These are phyloP conservation scores for Acer saccharum DNA, from an alignment of 345 rosid species.

Conservation along the genomic window DNA sequence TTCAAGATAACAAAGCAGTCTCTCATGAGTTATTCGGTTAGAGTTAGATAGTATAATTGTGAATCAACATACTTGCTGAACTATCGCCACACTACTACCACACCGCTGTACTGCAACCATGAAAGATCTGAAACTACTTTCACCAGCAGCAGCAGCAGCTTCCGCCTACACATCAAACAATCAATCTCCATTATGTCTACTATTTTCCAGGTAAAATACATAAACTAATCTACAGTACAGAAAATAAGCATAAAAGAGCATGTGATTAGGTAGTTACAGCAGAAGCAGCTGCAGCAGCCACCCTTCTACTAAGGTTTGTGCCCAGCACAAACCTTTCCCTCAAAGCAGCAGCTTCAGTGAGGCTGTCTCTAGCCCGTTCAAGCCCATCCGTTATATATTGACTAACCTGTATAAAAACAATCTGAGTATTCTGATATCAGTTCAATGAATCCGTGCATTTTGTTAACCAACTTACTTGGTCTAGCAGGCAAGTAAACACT, in stretches of 20 bases:
- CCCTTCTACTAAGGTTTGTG: constrained; percentile 84
- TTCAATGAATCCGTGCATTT: constrained; percentile 12
- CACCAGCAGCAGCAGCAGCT: constrained; percentile 99
- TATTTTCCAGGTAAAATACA: not conserved
- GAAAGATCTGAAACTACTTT: constrained; percentile 97
- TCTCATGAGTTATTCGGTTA: constrained; percentile 8
- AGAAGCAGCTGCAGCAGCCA: constrained; percentile 99
- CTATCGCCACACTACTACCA: constrained; percentile 96
- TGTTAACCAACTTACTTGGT: constrained; percentile 66
- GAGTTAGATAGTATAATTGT: constrained; percentile 7
- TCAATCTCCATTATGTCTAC: constrained; percentile 26
- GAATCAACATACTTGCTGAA: constrained; percentile 67
- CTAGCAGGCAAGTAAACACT: constrained; percentile 86
- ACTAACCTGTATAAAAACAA: constrained; percentile 63
- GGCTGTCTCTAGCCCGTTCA: constrained; percentile 91
- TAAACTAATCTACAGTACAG: not conserved
- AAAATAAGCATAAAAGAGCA: constrained; percentile 15
- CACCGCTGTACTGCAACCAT: constrained; percentile 99
- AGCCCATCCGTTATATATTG: constrained; percentile 92
- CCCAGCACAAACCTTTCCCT: constrained; percentile 96
- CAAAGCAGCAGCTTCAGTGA: constrained; percentile 89
- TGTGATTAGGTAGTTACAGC: constrained; percentile 51
- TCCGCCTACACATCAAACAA: constrained; percentile 70
- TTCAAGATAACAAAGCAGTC: constrained; percentile 5
- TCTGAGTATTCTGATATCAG: constrained; percentile 26